Conservation (phyloP, 2,329 filamentous ascomycete genomes). For the Bipolaris zeicola region DNA sequence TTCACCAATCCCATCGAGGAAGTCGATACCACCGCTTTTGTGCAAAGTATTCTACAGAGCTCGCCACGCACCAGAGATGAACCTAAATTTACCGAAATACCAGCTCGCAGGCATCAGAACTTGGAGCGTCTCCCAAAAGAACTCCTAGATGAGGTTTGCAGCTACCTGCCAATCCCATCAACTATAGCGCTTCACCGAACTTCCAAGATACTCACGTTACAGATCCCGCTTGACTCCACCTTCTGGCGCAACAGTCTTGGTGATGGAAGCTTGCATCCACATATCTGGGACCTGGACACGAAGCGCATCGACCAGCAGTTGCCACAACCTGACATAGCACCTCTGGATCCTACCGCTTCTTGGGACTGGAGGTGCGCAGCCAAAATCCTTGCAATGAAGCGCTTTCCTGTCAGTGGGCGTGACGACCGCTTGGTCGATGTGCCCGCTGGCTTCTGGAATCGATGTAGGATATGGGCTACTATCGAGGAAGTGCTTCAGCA, state of each 20-base stretch:
- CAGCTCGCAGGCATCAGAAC: slow-evolving; percentile 3
- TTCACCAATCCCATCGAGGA: slow-evolving; percentile 28
- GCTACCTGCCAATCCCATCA: slow-evolving; percentile 19
- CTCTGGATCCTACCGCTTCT: background rate
- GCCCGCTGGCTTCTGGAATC: slow-evolving; percentile 32
- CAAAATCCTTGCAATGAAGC: slow-evolving; percentile 21
- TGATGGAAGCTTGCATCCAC: slow-evolving; percentile 25
- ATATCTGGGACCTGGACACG: slow-evolving; percentile 34
- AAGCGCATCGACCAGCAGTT: slow-evolving; percentile 14
- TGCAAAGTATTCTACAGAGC: slow-evolving; percentile 16
- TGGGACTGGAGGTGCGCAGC: slow-evolving; percentile 29
- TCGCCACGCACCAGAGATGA: slow-evolving; percentile 8
- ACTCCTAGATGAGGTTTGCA: slow-evolving; percentile 23
- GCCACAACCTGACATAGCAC: background rate
- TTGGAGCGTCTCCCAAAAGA: slow-evolving; percentile 28
- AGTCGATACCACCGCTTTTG: slow-evolving; percentile 12
- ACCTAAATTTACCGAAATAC: background rate
- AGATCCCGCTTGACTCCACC: slow-evolving; percentile 26
- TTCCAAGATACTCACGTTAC: slow-evolving; percentile 25
- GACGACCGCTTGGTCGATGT: slow-evolving; percentile 19
- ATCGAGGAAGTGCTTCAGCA: slow-evolving; percentile 22
- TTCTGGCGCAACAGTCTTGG: slow-evolving; percentile 35
- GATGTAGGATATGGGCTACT: slow-evolving; percentile 35
- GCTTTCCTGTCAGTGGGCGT: slow-evolving; percentile 14
- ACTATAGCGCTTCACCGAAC: slow-evolving; percentile 27